Conservation (phyloP, 768 basidiomycete species). For the Tephrocybe rancida region DNA sequence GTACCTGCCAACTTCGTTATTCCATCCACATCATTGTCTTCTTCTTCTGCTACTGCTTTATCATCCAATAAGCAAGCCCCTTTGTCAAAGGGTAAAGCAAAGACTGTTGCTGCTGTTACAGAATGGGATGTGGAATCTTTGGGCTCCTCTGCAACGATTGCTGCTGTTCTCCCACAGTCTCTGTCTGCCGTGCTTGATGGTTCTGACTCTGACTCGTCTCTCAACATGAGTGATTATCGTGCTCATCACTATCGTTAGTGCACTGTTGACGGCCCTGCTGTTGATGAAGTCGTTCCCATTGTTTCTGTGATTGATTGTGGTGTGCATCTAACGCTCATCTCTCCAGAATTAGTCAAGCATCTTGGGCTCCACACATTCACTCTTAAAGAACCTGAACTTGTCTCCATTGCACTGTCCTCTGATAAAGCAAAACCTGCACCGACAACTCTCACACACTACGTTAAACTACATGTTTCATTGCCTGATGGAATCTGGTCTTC, state of each 20-base stretch:
- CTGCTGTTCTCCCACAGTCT: no score
- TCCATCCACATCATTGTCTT: no score
- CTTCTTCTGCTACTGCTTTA: no score
- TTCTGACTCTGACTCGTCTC: no score
- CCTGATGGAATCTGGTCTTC: neutral
- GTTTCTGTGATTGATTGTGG: conserved; percentile 29
- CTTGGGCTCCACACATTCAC: conserved; percentile 7
- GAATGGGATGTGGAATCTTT: no score
- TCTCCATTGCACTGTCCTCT: neutral
- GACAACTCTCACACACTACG: neutral
- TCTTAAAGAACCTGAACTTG: neutral
- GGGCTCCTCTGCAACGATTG: no score
- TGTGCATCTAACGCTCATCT: conserved; percentile 32
- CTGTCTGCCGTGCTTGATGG: no score
- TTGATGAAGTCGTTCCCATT: neutral
- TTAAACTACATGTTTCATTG: neutral
- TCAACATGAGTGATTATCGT: neutral
- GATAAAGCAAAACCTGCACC: neutral
- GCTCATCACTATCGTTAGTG: neutral
- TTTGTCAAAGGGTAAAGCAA: no score
- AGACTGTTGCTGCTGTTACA: no score
- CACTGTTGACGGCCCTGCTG: neutral
- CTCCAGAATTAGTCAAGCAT: conserved; percentile 18
- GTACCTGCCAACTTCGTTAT: no score
- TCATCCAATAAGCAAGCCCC: no score